A percentile compares a stretch with the other conserved stretches of the same genome.
Evolutionary conservation across 805 yeast genomes (phyloP).

Genomic region (Blastobotrys attinorum): DNA sequence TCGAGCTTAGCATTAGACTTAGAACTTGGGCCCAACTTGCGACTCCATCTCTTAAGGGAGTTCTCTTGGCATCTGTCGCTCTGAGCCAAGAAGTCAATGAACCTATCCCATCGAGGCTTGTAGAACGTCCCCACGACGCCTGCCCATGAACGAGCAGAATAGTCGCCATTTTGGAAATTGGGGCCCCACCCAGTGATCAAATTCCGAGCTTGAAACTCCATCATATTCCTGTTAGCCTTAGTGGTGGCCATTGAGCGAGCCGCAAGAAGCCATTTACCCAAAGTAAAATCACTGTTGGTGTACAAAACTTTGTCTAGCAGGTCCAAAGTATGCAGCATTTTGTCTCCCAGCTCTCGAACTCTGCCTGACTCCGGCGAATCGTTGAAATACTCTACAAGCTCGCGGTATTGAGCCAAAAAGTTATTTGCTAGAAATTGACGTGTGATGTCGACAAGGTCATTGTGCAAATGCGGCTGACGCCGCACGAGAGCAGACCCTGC

Average conservation of each 20-base stretch:
- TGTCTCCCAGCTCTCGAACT: background rate
- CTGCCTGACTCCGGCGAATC: background rate
- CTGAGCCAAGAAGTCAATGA: slow-evolving; percentile 4
- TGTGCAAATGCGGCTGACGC: slow-evolving; percentile 7
- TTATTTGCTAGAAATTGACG: slow-evolving; percentile 12
- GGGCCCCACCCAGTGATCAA: slow-evolving; percentile 15
- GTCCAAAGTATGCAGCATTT: slow-evolving; percentile 4
- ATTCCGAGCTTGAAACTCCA: slow-evolving; percentile 13
- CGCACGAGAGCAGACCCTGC: slow-evolving; percentile 4
- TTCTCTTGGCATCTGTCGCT: background rate
- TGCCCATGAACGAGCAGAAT: slow-evolving; percentile 15
- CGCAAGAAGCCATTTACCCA: slow-evolving; percentile 8
- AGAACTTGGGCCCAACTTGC: background rate
- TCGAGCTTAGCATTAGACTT: background rate
- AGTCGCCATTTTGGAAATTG: slow-evolving; percentile 8
- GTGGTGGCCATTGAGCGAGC: slow-evolving; percentile 4
- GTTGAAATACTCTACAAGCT: slow-evolving; percentile 2
- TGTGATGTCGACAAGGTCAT: slow-evolving; percentile 13
- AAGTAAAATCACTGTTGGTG: slow-evolving; percentile 9
- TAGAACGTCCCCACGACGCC: slow-evolving; percentile 12
- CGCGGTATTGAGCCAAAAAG: slow-evolving; percentile 8
- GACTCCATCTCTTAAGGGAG: background rate
- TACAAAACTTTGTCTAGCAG: slow-evolving; percentile 9
- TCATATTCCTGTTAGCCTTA: slow-evolving; percentile 1
- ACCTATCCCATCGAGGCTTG: slow-evolving; percentile 9